Percentiles rank a stretch among this genome's conserved stretches.
Evolutionary conservation across 345 rosid species (phyloP).

Genomic region (Ceriops tagal): DNA sequence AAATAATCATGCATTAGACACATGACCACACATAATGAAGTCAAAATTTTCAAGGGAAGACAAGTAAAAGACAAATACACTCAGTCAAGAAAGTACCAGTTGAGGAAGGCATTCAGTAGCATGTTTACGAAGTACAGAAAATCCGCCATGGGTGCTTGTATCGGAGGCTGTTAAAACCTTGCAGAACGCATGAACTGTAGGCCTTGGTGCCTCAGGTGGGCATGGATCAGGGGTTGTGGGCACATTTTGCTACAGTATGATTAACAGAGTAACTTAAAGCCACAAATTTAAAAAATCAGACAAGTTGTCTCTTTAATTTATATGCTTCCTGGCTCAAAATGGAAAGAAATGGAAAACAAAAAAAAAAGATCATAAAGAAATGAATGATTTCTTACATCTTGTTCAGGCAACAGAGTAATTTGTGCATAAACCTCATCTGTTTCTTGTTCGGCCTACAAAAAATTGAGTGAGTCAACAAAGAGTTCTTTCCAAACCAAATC

Average conservation of each 20-base stretch:
- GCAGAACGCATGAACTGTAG: constrained; percentile 70
- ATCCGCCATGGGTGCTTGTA: constrained; percentile 97
- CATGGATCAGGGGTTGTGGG: constrained; percentile 53
- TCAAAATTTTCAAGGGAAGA: background rate
- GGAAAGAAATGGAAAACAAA: background rate
- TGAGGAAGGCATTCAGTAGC: constrained; percentile 93
- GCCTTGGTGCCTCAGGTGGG: constrained; percentile 42
- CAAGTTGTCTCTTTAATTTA: background rate
- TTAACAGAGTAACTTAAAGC: background rate
- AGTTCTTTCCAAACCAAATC: background rate
- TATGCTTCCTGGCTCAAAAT: background rate
- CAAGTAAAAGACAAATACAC: background rate
- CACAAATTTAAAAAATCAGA: background rate
- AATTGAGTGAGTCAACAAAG: constrained; percentile 4
- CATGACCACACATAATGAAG: background rate
- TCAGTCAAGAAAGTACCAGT: constrained; percentile 46
- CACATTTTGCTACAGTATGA: constrained; percentile 44
- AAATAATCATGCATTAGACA: background rate
- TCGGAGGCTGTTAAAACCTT: constrained; percentile 94
- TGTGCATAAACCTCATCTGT: constrained; percentile 98
- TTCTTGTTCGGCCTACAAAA: constrained; percentile 82
- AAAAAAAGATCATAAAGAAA: background rate
- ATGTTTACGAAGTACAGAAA: constrained; percentile 86
- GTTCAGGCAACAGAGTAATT: constrained; percentile 70
- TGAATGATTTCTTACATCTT: constrained; percentile 42